Conservation (phyloP, 1,284 basidiomycete genomes). For the Omphalotus olearius region DNA sequence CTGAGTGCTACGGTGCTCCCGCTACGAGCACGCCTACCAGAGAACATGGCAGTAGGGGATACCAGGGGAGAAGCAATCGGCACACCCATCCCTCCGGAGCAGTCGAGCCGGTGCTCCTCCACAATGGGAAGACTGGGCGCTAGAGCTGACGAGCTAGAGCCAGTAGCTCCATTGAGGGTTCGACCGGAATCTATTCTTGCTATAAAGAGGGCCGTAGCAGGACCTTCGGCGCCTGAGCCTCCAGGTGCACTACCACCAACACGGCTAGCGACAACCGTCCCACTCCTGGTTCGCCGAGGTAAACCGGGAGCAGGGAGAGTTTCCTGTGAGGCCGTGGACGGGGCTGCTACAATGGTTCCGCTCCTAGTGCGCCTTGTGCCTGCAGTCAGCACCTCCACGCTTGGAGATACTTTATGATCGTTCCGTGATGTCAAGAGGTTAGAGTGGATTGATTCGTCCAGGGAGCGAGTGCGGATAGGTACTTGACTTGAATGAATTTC, state of each 20-base stretch:
- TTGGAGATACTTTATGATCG: background rate
- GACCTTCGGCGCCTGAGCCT: background rate
- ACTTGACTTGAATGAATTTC: background rate
- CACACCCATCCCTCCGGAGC: background rate
- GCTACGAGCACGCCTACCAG: constrained; percentile 4
- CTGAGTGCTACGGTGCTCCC: background rate
- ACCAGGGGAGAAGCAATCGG: background rate
- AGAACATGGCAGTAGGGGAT: background rate
- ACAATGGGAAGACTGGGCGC: constrained; percentile 7
- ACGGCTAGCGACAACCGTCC: constrained; percentile 27
- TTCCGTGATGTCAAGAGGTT: background rate
- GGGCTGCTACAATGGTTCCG: constrained; percentile 14
- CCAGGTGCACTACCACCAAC: background rate
- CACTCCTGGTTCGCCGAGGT: constrained; percentile 33
- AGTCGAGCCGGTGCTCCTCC: background rate
- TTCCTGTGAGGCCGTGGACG: background rate
- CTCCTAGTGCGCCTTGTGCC: constrained; percentile 14
- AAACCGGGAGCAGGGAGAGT: constrained; percentile 10
- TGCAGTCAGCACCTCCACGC: background rate
- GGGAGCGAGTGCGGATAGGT: constrained; percentile 9
- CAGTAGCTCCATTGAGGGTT: constrained; percentile 10
- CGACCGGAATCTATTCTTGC: background rate
- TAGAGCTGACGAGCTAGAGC: background rate
- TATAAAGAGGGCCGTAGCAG: background rate
- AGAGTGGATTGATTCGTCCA: background rate